Evolutionary conservation across 164 flowering plant genomes (phyloP).

Genomic region (grape (Vitis vinifera)): ASM3070453v1 NC_081822.1:25115501-25116000

Average conservation of each 20-base stretch:
- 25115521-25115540: too few species aligned
- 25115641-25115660: too few species aligned
- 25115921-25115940: constrained; percentile 66
- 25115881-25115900: constrained; percentile 61
- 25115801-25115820: not conserved
- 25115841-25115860: not conserved
- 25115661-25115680: too few species aligned
- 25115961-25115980: constrained; percentile 65
- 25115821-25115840: not conserved
- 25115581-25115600: too few species aligned
- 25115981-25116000: constrained; percentile 78
- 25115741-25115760: not conserved
- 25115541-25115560: too few species aligned
- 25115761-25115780: too few species aligned
- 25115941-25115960: constrained; percentile 78
- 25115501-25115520: too few species aligned
- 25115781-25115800: not conserved
- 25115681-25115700: too few species aligned
- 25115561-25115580: too few species aligned
- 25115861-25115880: constrained; percentile 8
- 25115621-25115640: too few species aligned
- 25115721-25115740: not conserved
- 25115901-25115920: constrained; percentile 48
- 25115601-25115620: too few species aligned
- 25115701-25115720: too few species aligned